Percentiles rank a stretch among this genome's conserved stretches.
These are phyloP conservation scores for Spergularia azorica DNA, from an alignment of 179 eudicot species.

Conservation along the genomic window DNA sequence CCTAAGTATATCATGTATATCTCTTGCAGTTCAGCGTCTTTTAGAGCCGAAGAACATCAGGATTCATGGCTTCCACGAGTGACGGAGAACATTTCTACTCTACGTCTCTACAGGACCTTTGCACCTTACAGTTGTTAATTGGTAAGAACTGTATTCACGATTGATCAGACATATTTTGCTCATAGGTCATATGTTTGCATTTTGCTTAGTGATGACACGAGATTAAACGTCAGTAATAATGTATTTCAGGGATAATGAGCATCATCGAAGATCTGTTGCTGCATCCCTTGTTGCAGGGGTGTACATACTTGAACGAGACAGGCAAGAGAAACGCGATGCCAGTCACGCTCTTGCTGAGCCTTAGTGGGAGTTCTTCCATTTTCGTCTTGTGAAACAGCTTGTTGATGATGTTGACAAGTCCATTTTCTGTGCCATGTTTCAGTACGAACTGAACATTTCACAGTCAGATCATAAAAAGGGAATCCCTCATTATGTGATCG, in stretches of 20 bases:
- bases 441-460: conserved; percentile 37
- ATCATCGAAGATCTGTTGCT: conserved; percentile 68
- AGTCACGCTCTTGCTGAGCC: conserved; percentile 60
- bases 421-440: conserved; percentile 72
- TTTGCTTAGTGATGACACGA: neutral
- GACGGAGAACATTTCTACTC: too few species aligned
- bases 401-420: conserved; percentile 66
- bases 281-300: conserved; percentile 74
- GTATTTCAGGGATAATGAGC: conserved; percentile 57
- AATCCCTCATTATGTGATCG: conserved; percentile 57
- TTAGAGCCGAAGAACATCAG: too few species aligned
- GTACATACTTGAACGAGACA: conserved; percentile 74
- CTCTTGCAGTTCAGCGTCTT: too few species aligned
- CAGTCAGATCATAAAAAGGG: conserved; percentile 19
- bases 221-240: neutral
- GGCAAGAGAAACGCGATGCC: conserved; percentile 63
- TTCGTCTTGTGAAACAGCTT: conserved; percentile 45
- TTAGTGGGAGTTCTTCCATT: conserved; percentile 75
- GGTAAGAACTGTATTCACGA: neutral
- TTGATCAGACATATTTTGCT: neutral
- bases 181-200: neutral
- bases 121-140: too few species aligned
- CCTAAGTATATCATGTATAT: too few species aligned
- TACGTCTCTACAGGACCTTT: too few species aligned
- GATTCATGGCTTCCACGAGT: too few species aligned